These are phyloP conservation scores for Blastobotrys illinoisensis DNA, from an alignment of 1,139 yeast species.

Conservation along the genomic window DNA sequence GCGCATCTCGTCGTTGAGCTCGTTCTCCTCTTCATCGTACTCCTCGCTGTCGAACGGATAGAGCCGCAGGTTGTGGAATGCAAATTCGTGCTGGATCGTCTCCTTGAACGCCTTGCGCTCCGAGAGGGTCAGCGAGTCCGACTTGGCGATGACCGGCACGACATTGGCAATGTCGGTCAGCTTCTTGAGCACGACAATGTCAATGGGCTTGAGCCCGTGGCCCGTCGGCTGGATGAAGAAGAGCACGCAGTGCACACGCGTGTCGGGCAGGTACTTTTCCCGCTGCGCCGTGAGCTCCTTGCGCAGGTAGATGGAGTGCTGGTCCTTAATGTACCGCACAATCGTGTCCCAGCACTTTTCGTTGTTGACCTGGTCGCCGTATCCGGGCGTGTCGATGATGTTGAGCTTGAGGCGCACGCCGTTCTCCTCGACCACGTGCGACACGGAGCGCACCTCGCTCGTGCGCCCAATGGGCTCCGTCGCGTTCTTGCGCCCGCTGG, in stretches of 20 bases:
- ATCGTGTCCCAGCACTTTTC: slow-evolving; percentile 96
- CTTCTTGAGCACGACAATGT: slow-evolving; percentile 76
- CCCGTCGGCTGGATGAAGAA: slow-evolving; percentile 90
- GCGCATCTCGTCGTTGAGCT: slow-evolving; percentile 44
- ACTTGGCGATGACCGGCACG: slow-evolving; percentile 90
- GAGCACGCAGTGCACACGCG: slow-evolving; percentile 92
- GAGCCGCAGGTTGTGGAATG: slow-evolving; percentile 64
- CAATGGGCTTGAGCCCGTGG: slow-evolving; percentile 72
- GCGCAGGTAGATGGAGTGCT: slow-evolving; percentile 87
- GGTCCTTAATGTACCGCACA: slow-evolving; percentile 92
- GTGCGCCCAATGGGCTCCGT: slow-evolving; percentile 79
- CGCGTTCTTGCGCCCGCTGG: slow-evolving; percentile 62
- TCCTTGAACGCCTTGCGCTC: slow-evolving; percentile 79
- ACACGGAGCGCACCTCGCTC: slow-evolving; percentile 73
- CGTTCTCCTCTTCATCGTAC: slow-evolving; percentile 47
- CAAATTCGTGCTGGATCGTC: slow-evolving; percentile 66
- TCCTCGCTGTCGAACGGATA: slow-evolving; percentile 89
- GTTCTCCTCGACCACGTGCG: slow-evolving; percentile 71
- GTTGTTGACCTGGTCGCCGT: slow-evolving; percentile 94
- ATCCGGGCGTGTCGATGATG: slow-evolving; percentile 94
- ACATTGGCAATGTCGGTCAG: slow-evolving; percentile 89
- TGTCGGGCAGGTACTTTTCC: slow-evolving; percentile 74
- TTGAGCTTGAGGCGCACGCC: slow-evolving; percentile 81
- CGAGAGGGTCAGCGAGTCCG: slow-evolving; percentile 80
- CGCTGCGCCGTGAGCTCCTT: slow-evolving; percentile 95